These are phyloP conservation scores for Mycena vulgaris DNA, from an alignment of 768 basidiomycete species.

Conservation along the genomic window DNA sequence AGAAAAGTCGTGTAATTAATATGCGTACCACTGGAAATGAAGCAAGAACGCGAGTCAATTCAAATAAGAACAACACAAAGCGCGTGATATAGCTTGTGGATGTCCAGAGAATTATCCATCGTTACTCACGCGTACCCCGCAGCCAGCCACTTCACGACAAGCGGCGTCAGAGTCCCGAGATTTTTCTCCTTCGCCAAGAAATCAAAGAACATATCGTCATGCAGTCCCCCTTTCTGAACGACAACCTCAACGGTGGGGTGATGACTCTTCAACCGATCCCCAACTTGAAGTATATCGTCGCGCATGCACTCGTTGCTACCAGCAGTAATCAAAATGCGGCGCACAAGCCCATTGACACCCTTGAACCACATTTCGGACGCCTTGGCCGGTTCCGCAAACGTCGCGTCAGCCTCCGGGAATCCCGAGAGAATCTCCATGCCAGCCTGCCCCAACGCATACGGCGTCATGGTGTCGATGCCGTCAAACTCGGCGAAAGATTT, in stretches of 20 bases:
- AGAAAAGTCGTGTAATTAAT: no score
- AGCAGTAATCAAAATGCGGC: slow-evolving; percentile 52
- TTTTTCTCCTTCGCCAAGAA: slow-evolving; percentile 38
- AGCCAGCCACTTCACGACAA: slow-evolving; percentile 41
- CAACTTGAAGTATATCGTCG: slow-evolving; percentile 48
- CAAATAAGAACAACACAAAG: no score
- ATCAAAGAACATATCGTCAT: slow-evolving; percentile 54
- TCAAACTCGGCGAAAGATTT: slow-evolving; percentile 42
- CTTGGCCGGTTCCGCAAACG: slow-evolving; percentile 48
- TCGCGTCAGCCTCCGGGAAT: slow-evolving; percentile 41
- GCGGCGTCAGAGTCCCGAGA: slow-evolving; percentile 36
- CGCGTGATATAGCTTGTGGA: no score
- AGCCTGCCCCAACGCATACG: slow-evolving; percentile 20
- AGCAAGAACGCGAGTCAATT: no score
- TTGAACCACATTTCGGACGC: slow-evolving; percentile 53
- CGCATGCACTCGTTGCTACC: slow-evolving; percentile 52
- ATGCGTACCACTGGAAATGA: no score
- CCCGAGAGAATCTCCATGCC: slow-evolving; percentile 41
- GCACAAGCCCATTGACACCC: slow-evolving; percentile 47
- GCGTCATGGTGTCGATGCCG: slow-evolving; percentile 43
- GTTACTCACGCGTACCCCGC: no score
- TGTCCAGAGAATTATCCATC: no score
- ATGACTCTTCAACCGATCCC: slow-evolving; percentile 37
- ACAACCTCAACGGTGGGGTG: slow-evolving; percentile 38
- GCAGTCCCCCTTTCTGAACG: slow-evolving; percentile 51